phyloP scores from a whole-genome alignment of 306 rosid species.

The Glycine tomentella region DNA sequence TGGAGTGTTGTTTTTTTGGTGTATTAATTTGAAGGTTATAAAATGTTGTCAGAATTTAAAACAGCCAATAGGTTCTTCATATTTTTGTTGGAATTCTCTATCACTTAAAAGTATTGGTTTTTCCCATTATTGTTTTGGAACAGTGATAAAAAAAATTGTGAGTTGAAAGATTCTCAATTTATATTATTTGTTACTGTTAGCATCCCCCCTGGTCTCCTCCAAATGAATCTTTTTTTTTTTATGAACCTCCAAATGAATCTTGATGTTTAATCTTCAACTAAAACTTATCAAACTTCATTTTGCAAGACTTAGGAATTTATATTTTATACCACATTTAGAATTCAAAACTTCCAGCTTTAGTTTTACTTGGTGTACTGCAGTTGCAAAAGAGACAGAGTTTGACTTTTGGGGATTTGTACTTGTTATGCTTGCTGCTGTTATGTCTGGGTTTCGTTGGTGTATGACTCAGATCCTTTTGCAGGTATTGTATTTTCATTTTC shows the following conservation, averaged over 20 bases:
- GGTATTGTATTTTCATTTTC: conserved; percentile 56
- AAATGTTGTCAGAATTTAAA: conserved; percentile 12
- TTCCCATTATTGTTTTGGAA: conserved; percentile 7
- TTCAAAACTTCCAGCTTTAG: conserved; percentile 39
- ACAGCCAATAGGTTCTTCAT: conserved; percentile 28
- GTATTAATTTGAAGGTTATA: conserved; percentile 15
- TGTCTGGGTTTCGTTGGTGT: conserved; percentile 98
- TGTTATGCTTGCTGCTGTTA: conserved; percentile 99
- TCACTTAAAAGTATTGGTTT: conserved; percentile 33
- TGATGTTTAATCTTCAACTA: conserved; percentile 20
- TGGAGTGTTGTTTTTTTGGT: no score
- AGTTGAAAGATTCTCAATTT: conserved; percentile 7
- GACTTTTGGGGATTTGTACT: conserved; percentile 85
- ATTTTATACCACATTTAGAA: conserved; percentile 9
- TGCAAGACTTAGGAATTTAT: conserved; percentile 28
- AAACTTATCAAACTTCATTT: neutral
- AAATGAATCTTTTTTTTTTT: no score
- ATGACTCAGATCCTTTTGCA: conserved; percentile 98
- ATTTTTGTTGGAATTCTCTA: conserved; percentile 15
- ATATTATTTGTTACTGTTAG: neutral
- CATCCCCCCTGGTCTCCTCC: neutral
- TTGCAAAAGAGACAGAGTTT: conserved; percentile 90
- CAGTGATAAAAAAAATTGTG: conserved; percentile 5
- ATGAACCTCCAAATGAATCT: neutral
- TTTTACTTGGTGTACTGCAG: conserved; percentile 55